Evolutionary conservation across 306 rosid genomes (phyloP), one percentile per base, ranked within the genome.

Genomic region (Senna tora): DNA sequence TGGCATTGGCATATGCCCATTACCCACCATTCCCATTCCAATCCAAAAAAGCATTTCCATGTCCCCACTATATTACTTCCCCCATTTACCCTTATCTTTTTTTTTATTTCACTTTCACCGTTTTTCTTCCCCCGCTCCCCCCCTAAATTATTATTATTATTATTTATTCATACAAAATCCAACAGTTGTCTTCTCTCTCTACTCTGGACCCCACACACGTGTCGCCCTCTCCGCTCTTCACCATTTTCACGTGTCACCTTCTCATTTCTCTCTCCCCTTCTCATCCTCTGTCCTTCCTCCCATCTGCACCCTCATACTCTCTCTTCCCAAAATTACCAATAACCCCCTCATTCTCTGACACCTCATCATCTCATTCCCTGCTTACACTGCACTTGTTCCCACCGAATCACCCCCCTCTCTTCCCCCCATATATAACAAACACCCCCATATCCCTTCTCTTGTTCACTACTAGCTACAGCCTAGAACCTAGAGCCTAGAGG

Each of bases 201-300:
- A n/a, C 9, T 14, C 5, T 63, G 39, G 77, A 3, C 16, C 77
- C 50, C 46, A 38, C 63, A 71, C 85, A 89, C 87, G 93, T 83
- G 91, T 87, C 91, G 13, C 17, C 13, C 3, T 7, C 54, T 73
- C 22, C 9, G 12, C 13, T 9, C 13, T 19, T 74, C 25, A n/a
- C 32, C 67, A 49, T 42, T 71, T 67, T 56, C 71, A 83, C 87
- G 82, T 86, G 86, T 81, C 84, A 14, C 12, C 56, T 30, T 76
- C 61, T 42, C 67, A 78, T 55, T 69, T 17, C 69, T 84, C 82
- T 83, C 85, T 69, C 57, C 84, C 84, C 89, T 91, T 94, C 67
- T 79, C 85, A 36, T 85, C 84, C 57, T 46, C 73, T 65, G 66
- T 33, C 66, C 80, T 74, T 78, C 76, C 75, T 9, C 65, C 47